A percentile compares a stretch with the other conserved stretches of the same genome.
Conservation (phyloP, 306 rosid species). For the Casuarina equisetifolia region DNA sequence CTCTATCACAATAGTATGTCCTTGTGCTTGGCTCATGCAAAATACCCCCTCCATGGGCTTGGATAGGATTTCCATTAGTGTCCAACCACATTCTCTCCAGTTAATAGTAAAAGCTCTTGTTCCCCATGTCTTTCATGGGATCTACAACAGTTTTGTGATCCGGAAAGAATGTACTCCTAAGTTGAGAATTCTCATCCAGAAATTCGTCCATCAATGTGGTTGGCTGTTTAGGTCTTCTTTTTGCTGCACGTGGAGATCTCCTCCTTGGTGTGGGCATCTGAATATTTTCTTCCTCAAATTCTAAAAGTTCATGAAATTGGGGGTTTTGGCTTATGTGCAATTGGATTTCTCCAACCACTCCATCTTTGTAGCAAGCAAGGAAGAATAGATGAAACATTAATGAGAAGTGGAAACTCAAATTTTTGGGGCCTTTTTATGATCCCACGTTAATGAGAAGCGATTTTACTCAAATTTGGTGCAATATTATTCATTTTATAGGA, state of each 20-base stretch:
- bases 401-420: too few species aligned
- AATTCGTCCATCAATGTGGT: conserved; percentile 89
- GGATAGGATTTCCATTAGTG: conserved; percentile 85
- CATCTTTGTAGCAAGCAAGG: conserved; percentile 37
- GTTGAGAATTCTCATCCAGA: conserved; percentile 88
- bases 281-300: conserved; percentile 74
- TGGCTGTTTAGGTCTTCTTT: conserved; percentile 73
- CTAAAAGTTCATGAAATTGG: conserved; percentile 72
- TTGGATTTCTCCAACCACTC: conserved; percentile 34
- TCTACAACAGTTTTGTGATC: conserved; percentile 51
- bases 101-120: conserved; percentile 63
- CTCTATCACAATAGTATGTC: conserved; percentile 96
- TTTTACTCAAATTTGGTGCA: background rate
- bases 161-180: conserved; percentile 79
- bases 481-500: background rate
- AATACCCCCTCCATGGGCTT: conserved; percentile 98
- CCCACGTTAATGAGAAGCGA: background rate
- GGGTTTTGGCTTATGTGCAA: conserved; percentile 45
- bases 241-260: conserved; percentile 88
- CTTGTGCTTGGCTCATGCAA: conserved; percentile 59
- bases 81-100: conserved; percentile 97
- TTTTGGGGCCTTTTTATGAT: background rate
- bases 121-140: conserved; percentile 52
- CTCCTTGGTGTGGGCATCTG: conserved; percentile 83
- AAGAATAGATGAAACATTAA: conserved; percentile 53